phyloP scores from a whole-genome alignment of 345 rosid species.

The Eucalyptus rudis region DNA sequence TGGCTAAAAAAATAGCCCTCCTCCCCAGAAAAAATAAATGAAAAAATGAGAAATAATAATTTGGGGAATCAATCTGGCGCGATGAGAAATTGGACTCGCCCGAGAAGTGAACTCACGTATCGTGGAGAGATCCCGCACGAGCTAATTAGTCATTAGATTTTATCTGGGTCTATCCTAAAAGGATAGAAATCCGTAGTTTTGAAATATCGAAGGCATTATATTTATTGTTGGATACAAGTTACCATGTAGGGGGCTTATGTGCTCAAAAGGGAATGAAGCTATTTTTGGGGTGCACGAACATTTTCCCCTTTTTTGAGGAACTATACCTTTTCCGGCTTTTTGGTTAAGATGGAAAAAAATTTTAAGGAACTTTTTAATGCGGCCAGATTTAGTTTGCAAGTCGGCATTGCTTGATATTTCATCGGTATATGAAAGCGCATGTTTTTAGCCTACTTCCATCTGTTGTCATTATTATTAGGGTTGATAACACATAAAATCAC shows the following conservation, averaged over 20 bases:
- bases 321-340: background rate
- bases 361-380: background rate
- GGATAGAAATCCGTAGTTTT: fast-evolving
- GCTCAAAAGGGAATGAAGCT: background rate
- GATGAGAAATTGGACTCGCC: background rate
- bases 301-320: background rate
- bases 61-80: fast-evolving
- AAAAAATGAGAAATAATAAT: background rate
- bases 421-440: no score
- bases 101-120: background rate
- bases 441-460: background rate
- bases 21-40: background rate
- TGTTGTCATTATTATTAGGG: background rate
- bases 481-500: no score
- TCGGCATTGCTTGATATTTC: fast-evolving
- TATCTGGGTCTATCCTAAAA: fast-evolving
- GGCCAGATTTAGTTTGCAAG: background rate
- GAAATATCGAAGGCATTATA: background rate
- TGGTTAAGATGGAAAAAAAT: background rate
- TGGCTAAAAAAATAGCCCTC: background rate
- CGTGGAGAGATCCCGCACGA: fast-evolving
- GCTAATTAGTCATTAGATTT: background rate
- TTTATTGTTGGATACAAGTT: background rate
- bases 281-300: background rate
- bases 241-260: no score